These are phyloP conservation scores for Durotheca rogersii DNA, from an alignment of 495 filamentous ascomycete species.

Conservation along the genomic window DNA sequence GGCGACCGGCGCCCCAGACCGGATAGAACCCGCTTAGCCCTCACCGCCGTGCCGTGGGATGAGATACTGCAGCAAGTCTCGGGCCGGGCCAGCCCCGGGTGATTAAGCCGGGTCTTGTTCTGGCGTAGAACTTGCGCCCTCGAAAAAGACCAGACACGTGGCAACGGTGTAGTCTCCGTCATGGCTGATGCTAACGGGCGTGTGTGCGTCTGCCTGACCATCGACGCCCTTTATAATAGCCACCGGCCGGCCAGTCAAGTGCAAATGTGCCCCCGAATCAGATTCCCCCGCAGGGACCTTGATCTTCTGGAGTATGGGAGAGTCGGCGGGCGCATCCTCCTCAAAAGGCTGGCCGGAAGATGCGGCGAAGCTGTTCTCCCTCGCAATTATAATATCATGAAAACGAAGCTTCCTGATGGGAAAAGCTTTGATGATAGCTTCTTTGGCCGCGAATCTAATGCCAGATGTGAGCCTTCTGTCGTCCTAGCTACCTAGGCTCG, in stretches of 20 bases:
- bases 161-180: constrained; percentile 41
- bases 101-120: too few relatives aligned
- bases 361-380: background rate
- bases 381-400: constrained; percentile 47
- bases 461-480: constrained; percentile 3
- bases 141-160: constrained; percentile 18
- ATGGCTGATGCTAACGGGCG: constrained; percentile 41
- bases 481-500: background rate
- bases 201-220: constrained; percentile 14
- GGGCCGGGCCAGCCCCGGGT: too few relatives aligned
- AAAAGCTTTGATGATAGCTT: constrained; percentile 64
- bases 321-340: background rate
- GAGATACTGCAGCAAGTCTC: too few relatives aligned
- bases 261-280: background rate
- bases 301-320: background rate
- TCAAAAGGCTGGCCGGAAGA: background rate
- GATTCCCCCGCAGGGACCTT: background rate
- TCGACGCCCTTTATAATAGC: constrained; percentile 25
- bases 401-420: constrained; percentile 44
- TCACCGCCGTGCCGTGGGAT: too few relatives aligned
- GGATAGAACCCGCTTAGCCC: too few relatives aligned
- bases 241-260: constrained; percentile 19
- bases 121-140: background rate
- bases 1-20: too few relatives aligned
- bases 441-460: constrained; percentile 61